Base-by-base conservation (phyloP, 805 yeast genomes). In the Candida montana region DNA sequence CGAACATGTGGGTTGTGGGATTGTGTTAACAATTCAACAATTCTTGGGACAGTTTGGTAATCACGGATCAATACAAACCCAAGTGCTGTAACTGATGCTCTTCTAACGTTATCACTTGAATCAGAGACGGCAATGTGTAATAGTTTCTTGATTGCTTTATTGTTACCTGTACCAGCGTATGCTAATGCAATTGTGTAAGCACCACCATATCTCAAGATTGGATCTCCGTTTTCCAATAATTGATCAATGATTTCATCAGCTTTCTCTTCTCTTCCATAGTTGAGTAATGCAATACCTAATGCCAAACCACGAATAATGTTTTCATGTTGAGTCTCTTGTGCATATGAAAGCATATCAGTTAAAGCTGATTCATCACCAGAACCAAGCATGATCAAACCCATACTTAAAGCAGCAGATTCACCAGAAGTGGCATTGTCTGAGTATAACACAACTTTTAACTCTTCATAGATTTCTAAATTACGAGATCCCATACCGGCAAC, bases 1-100 rank as follows among this genome's bases (percentile, higher is more conserved):
- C 99, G 85, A 29, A 93, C 98, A 60, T 93, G 97, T 12, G 99
- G 96, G 62, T 93, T 93, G 63, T 93, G 97, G 1, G 96, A 86
- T 63, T 89, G 95, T 0, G 96, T 79, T 52, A 93, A 73, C 43
- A 93, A 72, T 62, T 91, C 95, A 30, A 93, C 97, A 67, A 93
- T 84, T 52, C 95, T 83, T 43, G 99, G 99, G 17, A 93, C 91
- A 0, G 96, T 89, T 13, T 89, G 81, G 63, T 88, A 86, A 61
- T 90, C 95, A 58, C 96, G 85, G 45, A 91, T 73, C 52, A 93
- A 72, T 36, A 93, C 82, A 65, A 93, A 93, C 17, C 99, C 99
- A 40, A 93, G 74, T 7, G 89, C 81, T 63, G 83, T 81, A 13
- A 91, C 97, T 2, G 99, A 86, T 2, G 95, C 96, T 64, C 99